Evolutionary conservation across 2,329 filamentous ascomycete genomes (phyloP), one percentile per base, ranked within the genome.

Genomic region (Trichophyton verrucosum): DNA sequence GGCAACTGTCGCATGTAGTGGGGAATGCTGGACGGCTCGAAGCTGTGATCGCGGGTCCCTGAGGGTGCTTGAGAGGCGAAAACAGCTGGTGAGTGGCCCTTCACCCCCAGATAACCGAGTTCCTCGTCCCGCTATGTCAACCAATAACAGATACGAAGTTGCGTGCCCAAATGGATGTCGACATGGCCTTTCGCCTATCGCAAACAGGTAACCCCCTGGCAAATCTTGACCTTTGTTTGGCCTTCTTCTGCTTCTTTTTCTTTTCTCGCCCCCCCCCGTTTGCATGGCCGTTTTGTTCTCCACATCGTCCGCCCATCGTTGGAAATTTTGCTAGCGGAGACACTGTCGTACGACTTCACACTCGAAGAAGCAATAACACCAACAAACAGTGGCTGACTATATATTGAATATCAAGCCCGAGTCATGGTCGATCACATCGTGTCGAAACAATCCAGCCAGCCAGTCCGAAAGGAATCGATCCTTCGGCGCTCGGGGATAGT

Each of bases 61-160:
- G 20, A 22, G 7, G 44, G 20, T 8, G 20, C 44, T 20, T 3
- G 49, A 53, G 49, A 53, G 49, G 49, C 49, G 49, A 53, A 53
- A 27, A 24, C 24, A 24, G 27, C 11, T 30, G 13, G 49, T 30
- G 13, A 53, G 49, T 22, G 49, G 49, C 15, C 49, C 13, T 30
- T 38, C 22, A n/a, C 22, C 49, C 49, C 49, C 49, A 53, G 49
- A 53, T 53, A 53, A 53, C 49, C 49, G 49, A 53, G 22, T 24
- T 8, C 17, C 11, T 20, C 46, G 5, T 51, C 20, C 46, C 46
- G 46, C 13, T 27, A 15, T 44, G 15, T 53, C 49, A 15, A 24
- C 49, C 22, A 53, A 33, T 53, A 33, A 33, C 27, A 33, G 30
- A 53, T 53, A 53, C 49, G 49, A 53, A 22, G 27, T 30, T 53